These are phyloP conservation scores for Cornus suecica DNA, from an alignment of 148 eudicot species.

Conservation along the genomic window DNA sequence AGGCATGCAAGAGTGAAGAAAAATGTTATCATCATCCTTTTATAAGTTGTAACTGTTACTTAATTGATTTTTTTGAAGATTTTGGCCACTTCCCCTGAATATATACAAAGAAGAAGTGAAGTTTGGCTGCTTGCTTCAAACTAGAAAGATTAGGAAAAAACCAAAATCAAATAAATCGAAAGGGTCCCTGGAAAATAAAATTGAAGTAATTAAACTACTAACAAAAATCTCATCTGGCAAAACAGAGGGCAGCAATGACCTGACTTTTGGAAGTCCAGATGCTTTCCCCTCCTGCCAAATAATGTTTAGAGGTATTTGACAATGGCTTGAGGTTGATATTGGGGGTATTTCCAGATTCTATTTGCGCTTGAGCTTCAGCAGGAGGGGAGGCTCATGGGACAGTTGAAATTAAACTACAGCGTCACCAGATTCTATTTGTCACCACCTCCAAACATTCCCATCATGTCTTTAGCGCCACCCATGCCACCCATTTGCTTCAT, in stretches of 20 bases:
- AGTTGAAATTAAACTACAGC: too few species aligned
- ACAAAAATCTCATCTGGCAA: neutral
- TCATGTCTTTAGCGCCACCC: constrained; percentile 81
- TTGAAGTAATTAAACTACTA: too few species aligned
- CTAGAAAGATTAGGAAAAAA: too few species aligned
- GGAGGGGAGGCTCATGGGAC: too few species aligned
- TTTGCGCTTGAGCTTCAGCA: too few species aligned
- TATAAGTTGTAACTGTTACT: neutral
- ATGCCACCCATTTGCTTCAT: constrained; percentile 94
- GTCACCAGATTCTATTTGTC: constrained; percentile 26
- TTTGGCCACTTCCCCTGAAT: neutral
- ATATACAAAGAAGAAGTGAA: neutral
- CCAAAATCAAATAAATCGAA: too few species aligned
- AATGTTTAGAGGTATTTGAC: neutral
- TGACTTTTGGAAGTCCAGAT: neutral
- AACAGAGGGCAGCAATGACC: neutral
- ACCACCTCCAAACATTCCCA: constrained; percentile 95
- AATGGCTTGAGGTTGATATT: neutral
- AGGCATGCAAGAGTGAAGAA: too few species aligned
- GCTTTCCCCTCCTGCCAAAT: neutral
- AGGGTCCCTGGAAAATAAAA: neutral
- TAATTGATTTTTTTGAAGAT: neutral
- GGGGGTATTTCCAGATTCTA: neutral
- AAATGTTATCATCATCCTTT: too few species aligned
- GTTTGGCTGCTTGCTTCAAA: neutral